Evolutionary conservation across 768 basidiomycete species (phyloP), one percentile per base, ranked within the genome.

Genomic region (Lactarius indigo): DNA sequence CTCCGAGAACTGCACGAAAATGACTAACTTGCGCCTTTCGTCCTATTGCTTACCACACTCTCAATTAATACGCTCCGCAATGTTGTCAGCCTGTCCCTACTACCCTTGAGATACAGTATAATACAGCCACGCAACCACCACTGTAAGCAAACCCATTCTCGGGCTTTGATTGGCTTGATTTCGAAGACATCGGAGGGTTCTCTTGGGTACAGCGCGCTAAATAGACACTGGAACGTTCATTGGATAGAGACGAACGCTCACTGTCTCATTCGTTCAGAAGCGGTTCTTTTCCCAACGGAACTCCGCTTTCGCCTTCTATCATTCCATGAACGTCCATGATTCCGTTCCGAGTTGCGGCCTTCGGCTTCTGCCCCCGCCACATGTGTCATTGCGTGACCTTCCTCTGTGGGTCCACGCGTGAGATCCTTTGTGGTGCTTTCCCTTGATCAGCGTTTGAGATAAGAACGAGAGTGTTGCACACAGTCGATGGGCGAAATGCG

Each of bases 1-100:
- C 74, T 75, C 72, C 72, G 82, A 74, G 86, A 88, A 54, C 84
- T 91, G 63, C 85, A 85, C 70, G 78, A 81, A 70, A 79, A 80
- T 72, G 76, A 80, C 60, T 78, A 44, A 64, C 72, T 55, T 33
- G 35, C 41, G 42, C 33, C 5, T 39, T 60, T 26, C 47, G n/a
- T 39, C 30, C 17, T 42, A 15, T 59, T 23, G 39, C 26, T 42
- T 31, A 35, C 44, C 18, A 39, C 20, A 56, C 50, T 12, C 12
- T 28, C 23, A 37, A 62, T 28, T 35, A 18, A 26, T 26, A 26
- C 13, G 13, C 50, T 26, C 26, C 50, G 26, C 50, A 15, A 52
- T 52, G 50, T 28, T 52, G 50, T 52, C 23, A 50, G 23, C 23
- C 5, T 26, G 15, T 50, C 5, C 5, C n/a, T 50, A 50, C 23